Base-by-base conservation (phyloP, 192 early-diverging fungal species). In the Mortierella antarctica region DNA sequence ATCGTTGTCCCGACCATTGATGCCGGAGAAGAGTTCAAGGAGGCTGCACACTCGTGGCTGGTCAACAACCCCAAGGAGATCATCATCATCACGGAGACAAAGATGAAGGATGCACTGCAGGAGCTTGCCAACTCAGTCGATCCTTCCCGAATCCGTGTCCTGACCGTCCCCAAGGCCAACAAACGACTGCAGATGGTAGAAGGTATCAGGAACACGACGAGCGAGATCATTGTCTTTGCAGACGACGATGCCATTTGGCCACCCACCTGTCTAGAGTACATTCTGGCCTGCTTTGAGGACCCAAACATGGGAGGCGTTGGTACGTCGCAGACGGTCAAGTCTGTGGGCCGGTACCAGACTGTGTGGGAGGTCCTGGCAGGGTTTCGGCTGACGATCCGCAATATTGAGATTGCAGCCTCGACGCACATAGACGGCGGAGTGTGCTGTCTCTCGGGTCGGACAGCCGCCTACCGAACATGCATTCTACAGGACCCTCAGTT, bases 1-100 rank as follows among this genome's bases (percentile, higher is more conserved):
- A 91, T 93, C 73, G 70, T 92, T 52, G 91, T 93, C 2, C 90
- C 91, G n/a, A 93, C 92, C 40, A 93, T 93, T 70, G 92, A 93
- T 80, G 90, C 91, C 10, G 92, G 92, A 59, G 91, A 90, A 44
- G 91, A 92, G 62, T 91, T 92, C 75, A 90, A 92, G 67, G 76
- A 88, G 44, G 92, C 92, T 14, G 84, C 91, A 17, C 81, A 79
- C 42, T 88, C 86, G 17, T 93, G 92, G 92, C 75, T 93, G 11
- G 82, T 65, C 46, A 83, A 79, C 71, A 84, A 89, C 6, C 92
- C 92, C 8, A 91, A 85, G 58, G 91, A 93, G 67, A 89, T 93
- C 71, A 88, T 93, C 63, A 92, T 93, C 62, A 85, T 93, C 14
- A 93, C 92, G 0, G 89, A 86, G 41, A 85, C 86, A 14, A 84